Conservation (phyloP, 805 yeast genomes). For the Wickerhamiella kazuoi region DNA sequence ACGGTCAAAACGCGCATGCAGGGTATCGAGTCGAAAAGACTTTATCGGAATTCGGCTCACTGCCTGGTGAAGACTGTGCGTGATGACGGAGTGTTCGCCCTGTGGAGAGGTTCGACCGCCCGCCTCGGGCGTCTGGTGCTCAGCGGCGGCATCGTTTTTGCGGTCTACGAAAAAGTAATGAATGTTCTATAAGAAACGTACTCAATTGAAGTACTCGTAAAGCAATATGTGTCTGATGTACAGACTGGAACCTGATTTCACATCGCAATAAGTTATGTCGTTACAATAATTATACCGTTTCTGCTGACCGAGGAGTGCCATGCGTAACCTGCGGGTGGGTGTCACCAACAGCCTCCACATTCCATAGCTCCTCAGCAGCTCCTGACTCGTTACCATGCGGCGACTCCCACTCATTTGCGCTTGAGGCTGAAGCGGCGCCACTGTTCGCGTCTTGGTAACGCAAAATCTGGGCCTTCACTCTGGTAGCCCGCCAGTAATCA, state of each 20-base stretch:
- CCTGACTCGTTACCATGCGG: no score
- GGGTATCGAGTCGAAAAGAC: conserved; percentile 56
- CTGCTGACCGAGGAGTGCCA: no score
- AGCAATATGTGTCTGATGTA: no score
- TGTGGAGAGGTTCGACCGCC: conserved; percentile 98
- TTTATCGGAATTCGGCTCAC: conserved; percentile 58
- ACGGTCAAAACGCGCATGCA: conserved; percentile 97
- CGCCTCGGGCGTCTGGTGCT: conserved; percentile 78
- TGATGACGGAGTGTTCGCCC: conserved; percentile 77
- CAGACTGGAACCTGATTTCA: no score
- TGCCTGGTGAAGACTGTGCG: conserved; percentile 66
- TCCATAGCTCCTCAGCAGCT: neutral
- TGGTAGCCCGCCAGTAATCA: neutral
- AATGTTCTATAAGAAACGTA: neutral
- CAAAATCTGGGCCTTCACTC: neutral
- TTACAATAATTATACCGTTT: no score
- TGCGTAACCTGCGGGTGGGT: no score
- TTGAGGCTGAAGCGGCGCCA: neutral
- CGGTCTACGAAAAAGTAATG: conserved; percentile 83
- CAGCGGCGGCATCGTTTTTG: conserved; percentile 95
- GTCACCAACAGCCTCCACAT: no score
- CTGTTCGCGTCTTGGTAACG: neutral
- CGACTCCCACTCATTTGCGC: neutral
- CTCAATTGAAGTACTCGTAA: neutral
- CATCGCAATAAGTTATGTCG: no score